These are phyloP conservation scores for Plectosphaerella sp. DNA, from an alignment of 2,329 filamentous ascomycete genomes.

Conservation along the genomic window DNA sequence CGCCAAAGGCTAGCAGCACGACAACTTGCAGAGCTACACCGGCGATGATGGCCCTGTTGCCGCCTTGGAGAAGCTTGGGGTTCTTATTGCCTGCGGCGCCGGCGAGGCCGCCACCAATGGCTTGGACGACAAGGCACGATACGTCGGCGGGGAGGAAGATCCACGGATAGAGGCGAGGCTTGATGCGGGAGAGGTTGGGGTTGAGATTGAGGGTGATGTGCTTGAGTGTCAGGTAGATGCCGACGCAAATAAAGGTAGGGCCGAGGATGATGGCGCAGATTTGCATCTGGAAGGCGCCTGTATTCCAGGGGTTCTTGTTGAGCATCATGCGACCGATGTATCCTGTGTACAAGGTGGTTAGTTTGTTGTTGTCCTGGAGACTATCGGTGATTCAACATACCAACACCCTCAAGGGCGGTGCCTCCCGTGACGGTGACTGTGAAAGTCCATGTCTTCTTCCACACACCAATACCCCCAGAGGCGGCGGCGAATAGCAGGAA, in stretches of 20 bases:
- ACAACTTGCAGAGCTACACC: constrained; percentile 50
- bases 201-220: constrained; percentile 48
- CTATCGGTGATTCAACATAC: constrained; percentile 23
- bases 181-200: constrained; percentile 45
- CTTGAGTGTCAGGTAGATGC: constrained; percentile 61
- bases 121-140: constrained; percentile 54
- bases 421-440: constrained; percentile 44
- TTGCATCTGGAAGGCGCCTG: constrained; percentile 50
- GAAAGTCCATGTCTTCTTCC: constrained; percentile 53
- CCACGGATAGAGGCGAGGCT: constrained; percentile 47
- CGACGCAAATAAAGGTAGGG: constrained; percentile 57
- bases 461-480: constrained; percentile 37
- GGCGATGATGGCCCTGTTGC: constrained; percentile 49
- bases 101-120: constrained; percentile 52
- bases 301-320: constrained; percentile 49
- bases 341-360: constrained; percentile 26
- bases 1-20: constrained; percentile 42
- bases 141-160: constrained; percentile 58
- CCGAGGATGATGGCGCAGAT: constrained; percentile 56
- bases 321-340: constrained; percentile 49
- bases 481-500: constrained; percentile 41
- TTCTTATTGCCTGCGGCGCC: constrained; percentile 39
- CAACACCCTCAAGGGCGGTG: constrained; percentile 45
- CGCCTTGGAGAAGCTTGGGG: constrained; percentile 32
- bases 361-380: not conserved